A percentile compares a stretch with the other conserved stretches of the same genome.
Evolutionary conservation across 352 stramenopile species (phyloP).

Genomic region (Pythium phragmitis): DNA sequence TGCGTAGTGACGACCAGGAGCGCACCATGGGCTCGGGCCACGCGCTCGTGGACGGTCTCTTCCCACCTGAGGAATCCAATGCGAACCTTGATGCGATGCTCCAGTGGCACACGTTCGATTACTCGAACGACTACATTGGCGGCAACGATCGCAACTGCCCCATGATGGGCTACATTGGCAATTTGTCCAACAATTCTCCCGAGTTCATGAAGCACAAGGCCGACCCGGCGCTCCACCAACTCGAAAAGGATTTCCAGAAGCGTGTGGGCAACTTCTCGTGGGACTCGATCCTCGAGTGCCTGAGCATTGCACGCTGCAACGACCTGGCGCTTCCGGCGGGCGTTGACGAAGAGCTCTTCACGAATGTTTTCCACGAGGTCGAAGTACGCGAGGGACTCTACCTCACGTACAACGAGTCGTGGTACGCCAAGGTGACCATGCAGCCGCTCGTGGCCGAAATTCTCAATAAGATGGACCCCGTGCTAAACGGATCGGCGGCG

Average conservation of each 20-base stretch:
- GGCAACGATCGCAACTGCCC: slow-evolving; percentile 78
- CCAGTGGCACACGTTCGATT: slow-evolving; percentile 74
- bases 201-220: slow-evolving; percentile 53
- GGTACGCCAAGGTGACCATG: slow-evolving; percentile 84
- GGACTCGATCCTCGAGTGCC: slow-evolving; percentile 73
- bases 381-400: slow-evolving; percentile 63
- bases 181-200: slow-evolving; percentile 54
- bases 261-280: slow-evolving; percentile 81
- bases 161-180: slow-evolving; percentile 66
- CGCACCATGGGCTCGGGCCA: slow-evolving; percentile 82
- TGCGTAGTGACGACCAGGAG: slow-evolving; percentile 86
- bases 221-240: slow-evolving; percentile 43
- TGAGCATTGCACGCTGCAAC: slow-evolving; percentile 83
- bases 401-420: slow-evolving; percentile 76
- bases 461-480: slow-evolving; percentile 51
- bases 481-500: slow-evolving; percentile 39
- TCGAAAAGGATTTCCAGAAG: slow-evolving; percentile 57
- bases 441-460: slow-evolving; percentile 79
- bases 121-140: slow-evolving; percentile 78
- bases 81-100: slow-evolving; percentile 64
- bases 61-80: slow-evolving; percentile 53
- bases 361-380: slow-evolving; percentile 74
- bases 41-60: slow-evolving; percentile 74
- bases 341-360: slow-evolving; percentile 73
- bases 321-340: slow-evolving; percentile 57